Base-by-base conservation (phyloP, 208 protist genomes). In the Leishmania turanica region DNA sequence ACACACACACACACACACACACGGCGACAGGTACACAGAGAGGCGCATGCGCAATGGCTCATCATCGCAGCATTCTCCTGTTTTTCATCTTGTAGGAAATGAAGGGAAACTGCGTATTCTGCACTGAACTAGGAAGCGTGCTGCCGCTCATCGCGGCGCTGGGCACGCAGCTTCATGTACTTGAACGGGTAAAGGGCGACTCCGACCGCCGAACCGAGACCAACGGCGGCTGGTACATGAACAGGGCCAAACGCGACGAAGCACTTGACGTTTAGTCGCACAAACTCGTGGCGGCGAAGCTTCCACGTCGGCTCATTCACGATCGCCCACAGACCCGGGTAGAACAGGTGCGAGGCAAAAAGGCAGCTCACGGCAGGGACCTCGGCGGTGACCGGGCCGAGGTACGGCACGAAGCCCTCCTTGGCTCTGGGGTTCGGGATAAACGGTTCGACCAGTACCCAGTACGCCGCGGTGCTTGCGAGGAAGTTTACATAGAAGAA, bases 401-500 rank as follows among this genome's bases (percentile, higher is more conserved):
- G 81, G 79, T 91, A 92, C 19, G 91, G 91, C 68, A 91, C 51
- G 70, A 94, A 91, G 58, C 91, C 88, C 31, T 92, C 72, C 71
- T 78, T 82, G 21, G 66, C 90, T 9, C 81, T 78, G 3, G 79
- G 70, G 58, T 92, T 92, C 13, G 81, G 31, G 54, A 91, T 87
- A 71, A 76, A 83, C 6, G 86, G 86, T 78, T 93, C 89, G n/a
- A 90, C 79, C 6, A 94, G 54, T 9, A 77, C 4, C 83, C 78
- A 89, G 71, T 94, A 94, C 21, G 88, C 70, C 7, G 77, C 60
- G 15, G 83, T 68, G 76, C 83, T 89, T 0, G 89, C 88, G 11
- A 88, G 54, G 68, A 95, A 95, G 74, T 88, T 91, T 27, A 95
- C 88, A 47, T 88, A 91, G 60, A 95, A 95, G 80, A 95, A 95